Evolutionary conservation across 352 stramenopile species (phyloP).

Genomic region (Peronospora farinosa): DNA sequence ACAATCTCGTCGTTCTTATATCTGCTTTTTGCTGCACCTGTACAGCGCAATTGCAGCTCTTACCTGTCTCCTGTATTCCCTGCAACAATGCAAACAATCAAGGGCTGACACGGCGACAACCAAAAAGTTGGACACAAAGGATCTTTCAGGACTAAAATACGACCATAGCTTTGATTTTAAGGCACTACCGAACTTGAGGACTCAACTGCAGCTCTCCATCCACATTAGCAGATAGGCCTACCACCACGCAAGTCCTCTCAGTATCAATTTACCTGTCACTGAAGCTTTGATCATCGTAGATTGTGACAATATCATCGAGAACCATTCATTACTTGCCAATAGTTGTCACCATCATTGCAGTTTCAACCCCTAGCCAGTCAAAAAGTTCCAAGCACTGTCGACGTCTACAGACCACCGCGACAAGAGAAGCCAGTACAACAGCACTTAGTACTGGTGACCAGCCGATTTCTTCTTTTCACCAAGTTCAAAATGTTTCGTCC

Average conservation of each 20-base stretch:
- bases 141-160: constrained; percentile 45
- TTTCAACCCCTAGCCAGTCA: constrained; percentile 5
- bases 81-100: background rate
- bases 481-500: constrained; percentile 99
- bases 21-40: background rate
- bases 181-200: constrained; percentile 21
- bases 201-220: constrained; percentile 11
- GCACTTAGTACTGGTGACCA: constrained; percentile 95
- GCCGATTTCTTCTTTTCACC: constrained; percentile 98
- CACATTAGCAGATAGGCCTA: constrained; percentile 8
- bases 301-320: constrained; percentile 21
- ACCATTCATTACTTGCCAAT: constrained; percentile 10
- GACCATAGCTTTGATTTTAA: constrained; percentile 50
- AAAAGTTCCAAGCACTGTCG: constrained; percentile 4
- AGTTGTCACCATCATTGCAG: background rate
- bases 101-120: background rate
- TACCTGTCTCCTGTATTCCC: background rate
- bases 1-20: background rate
- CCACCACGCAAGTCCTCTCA: constrained; percentile 5
- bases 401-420: constrained; percentile 12
- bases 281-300: constrained; percentile 19
- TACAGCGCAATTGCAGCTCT: background rate
- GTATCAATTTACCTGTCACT: constrained; percentile 8
- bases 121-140: background rate
- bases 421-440: background rate